These are phyloP conservation scores for Pichia deserticola DNA, from an alignment of 805 yeast genomes.

Conservation along the genomic window DNA sequence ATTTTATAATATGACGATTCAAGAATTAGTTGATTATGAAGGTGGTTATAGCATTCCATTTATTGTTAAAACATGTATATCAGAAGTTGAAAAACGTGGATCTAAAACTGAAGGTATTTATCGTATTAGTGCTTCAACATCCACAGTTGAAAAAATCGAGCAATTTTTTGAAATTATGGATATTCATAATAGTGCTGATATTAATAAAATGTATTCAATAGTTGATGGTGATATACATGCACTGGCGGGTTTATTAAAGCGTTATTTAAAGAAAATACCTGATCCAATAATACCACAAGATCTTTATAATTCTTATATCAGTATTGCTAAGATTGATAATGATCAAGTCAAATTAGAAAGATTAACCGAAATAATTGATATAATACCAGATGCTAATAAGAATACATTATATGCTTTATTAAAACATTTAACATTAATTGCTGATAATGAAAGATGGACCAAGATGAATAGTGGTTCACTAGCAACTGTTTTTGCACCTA, in stretches of 20 bases:
- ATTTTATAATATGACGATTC: conserved; percentile 46
- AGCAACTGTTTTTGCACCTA: conserved; percentile 92
- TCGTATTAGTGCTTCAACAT: conserved; percentile 78
- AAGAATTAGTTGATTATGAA: conserved; percentile 57
- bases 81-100: conserved; percentile 73
- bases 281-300: conserved; percentile 75
- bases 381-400: conserved; percentile 63
- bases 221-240: conserved; percentile 67
- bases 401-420: conserved; percentile 49
- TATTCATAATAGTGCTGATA: conserved; percentile 26
- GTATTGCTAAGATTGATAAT: conserved; percentile 34
- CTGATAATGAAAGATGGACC: conserved; percentile 45
- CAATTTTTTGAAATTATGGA: conserved; percentile 27
- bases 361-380: conserved; percentile 38
- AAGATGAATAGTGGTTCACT: conserved; percentile 80
- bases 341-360: conserved; percentile 30
- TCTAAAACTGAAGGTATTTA: conserved; percentile 80
- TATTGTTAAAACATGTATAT: conserved; percentile 62
- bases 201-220: conserved; percentile 17
- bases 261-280: conserved; percentile 78
- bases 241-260: conserved; percentile 76
- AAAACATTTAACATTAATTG: conserved; percentile 58
- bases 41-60: conserved; percentile 51
- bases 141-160: conserved; percentile 45
- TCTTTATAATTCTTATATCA: conserved; percentile 59